Conservation (phyloP, 345 rosid genomes). For the Eutrema heterophyllum region DNA sequence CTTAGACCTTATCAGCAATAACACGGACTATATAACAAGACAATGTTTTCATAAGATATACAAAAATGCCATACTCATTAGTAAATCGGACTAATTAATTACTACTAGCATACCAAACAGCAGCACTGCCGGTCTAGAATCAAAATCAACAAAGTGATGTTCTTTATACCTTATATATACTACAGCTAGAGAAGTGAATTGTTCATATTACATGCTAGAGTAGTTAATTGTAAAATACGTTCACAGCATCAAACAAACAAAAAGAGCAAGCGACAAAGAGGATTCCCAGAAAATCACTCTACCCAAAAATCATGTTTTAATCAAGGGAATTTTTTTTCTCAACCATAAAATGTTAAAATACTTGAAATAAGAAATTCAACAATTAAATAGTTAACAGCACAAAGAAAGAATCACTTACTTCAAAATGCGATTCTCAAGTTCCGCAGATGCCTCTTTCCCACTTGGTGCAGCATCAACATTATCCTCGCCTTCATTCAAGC, state of each 20-base stretch:
- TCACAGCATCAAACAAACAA: not conserved
- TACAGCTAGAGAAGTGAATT: not conserved
- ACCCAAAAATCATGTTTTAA: not conserved
- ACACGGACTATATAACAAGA: not conserved
- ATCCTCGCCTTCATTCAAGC: slow-evolving; percentile 32
- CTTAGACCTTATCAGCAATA: slow-evolving; percentile 5
- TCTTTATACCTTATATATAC: not conserved
- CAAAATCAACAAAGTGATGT: not conserved
- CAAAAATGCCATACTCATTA: not conserved
- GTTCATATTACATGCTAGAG: not conserved
- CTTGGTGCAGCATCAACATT: slow-evolving; percentile 34
- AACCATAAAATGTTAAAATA: not conserved
- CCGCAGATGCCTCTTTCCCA: slow-evolving; percentile 37
- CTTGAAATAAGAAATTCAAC: not conserved
- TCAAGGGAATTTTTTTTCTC: not conserved
- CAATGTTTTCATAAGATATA: not conserved
- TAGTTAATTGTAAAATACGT: not conserved
- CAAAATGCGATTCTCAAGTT: slow-evolving; percentile 56
- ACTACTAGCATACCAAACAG: not conserved
- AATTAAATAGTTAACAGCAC: not conserved
- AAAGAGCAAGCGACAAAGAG: not conserved
- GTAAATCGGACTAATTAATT: not conserved
- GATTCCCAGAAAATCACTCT: not conserved
- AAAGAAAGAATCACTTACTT: slow-evolving; percentile 45
- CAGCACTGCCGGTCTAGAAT: not conserved